Base-by-base conservation (phyloP, 768 basidiomycete species). In the Gautieria morchelliformis region DNA sequence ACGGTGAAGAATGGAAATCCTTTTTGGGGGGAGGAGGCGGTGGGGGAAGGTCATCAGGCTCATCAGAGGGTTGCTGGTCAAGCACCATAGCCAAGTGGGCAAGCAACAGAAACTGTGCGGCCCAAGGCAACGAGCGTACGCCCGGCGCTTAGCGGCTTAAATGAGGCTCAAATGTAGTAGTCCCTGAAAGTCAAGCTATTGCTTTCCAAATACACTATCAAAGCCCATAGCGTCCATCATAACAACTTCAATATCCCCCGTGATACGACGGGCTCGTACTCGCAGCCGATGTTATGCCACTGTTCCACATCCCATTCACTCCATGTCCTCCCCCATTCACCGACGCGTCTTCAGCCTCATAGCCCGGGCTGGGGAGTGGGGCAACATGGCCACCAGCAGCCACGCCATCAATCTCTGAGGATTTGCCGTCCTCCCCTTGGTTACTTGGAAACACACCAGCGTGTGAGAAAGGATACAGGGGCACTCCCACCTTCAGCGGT, bases 381-480 rank as follows among this genome's bases (percentile, higher is more conserved):
- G 72, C 72, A 15, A 68, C 37, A 40, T 60, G 58, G 30, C 64
- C 51, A 19, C 58, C 44, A 48, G 56, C 56, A 32, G n/a, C 35
- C 17, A 55, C 45, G 10, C 30, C 41, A 14, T 55, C 45, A 12
- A 35, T 27, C 12, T 57, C 54, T 17, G 54, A 24, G 6, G 62
- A 63, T 41, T 75, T 73, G 42, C 63, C 69, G 11, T 66, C 64
- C 9, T 69, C 62, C 20, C 65, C 60, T 60, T 75, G 73, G 47
- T 77, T 73, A 58, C 77, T 81, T 59, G 79, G 68, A 70, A 84
- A 87, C 42, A 85, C 66, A 14, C 80, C 76, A 52, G 77, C 71
- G 62, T 82, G 81, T n/a, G 88, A 89, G 67, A 89, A 89, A 4
- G 85, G 86, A 72, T 86, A 90, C 44, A 89, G 74, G 11, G 89